Evolutionary conservation across 2,329 filamentous ascomycete species (phyloP), one percentile per base, ranked within the genome.

Genomic region (Fusarium chaquense): DNA sequence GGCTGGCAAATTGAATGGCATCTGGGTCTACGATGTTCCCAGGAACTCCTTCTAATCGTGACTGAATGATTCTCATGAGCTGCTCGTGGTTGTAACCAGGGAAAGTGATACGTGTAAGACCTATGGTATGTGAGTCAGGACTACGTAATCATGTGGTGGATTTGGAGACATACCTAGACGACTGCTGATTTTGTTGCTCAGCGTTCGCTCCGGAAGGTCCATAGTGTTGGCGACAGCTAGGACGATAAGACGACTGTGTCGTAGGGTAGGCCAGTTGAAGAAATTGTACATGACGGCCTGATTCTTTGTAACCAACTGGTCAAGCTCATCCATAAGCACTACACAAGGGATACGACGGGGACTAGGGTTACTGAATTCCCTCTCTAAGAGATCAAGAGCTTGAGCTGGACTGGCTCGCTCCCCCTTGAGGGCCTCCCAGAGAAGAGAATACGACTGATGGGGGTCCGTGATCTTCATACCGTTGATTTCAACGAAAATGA

Each of bases 241-340:
- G 9, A 99, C 97, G 78, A 99, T 98, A 45, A 99, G 85, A 50
- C 94, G 89, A 56, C 93, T 97, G 80, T 99, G 94, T 51, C 93
- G 89, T 56, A 98, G 84, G 13, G 93, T 92, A 6, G 96, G 96
- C 96, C 96, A 99, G 77, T 99, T 99, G 87, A 99, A 99, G 80
- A 99, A 99, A 80, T 99, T 99, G 83, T 99, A 99, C 96, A 99
- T 99, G 81, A 99, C 96, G n/a, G 93, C 95, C 79, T 99, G 97
- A 76, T 97, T 98, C 77, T 95, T 96, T 15, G 96, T 99, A 7
- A 99, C 97, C 10, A 99, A 87, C 81, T 99, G 96, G 78, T 99
- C 96, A 49, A 99, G 86, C 81, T 99, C 96, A 76, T 99, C 96
- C 96, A 99, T 99, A 52, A 99, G 83, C 3, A 99, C 96, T 16